phyloP scores from a whole-genome alignment of 2,329 filamentous ascomycete genomes.

The Diatrype stigma region DNA sequence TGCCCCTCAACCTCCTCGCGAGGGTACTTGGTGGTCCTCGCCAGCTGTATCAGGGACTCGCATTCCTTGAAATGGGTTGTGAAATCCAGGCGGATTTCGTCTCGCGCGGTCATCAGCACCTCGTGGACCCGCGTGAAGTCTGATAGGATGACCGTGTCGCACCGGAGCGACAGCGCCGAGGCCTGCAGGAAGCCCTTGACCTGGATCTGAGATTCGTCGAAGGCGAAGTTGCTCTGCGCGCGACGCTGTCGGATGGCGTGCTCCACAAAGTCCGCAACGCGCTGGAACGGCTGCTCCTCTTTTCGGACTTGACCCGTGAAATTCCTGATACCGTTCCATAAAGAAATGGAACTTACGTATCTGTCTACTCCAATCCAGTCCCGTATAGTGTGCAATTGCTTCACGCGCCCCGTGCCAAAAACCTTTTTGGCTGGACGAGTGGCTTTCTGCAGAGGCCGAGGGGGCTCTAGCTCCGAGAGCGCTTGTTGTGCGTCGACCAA shows the following conservation, averaged over 20 bases:
- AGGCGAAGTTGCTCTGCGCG: slow-evolving; percentile 24
- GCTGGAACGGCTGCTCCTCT: slow-evolving; percentile 47
- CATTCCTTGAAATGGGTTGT: slow-evolving; percentile 34
- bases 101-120: background rate
- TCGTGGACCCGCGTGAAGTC: slow-evolving; percentile 30
- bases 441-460: background rate
- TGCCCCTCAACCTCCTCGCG: slow-evolving; percentile 46
- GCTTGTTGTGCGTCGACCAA: slow-evolving; percentile 20
- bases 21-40: slow-evolving; percentile 29
- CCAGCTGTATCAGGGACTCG: slow-evolving; percentile 33
- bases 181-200: slow-evolving; percentile 37
- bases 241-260: slow-evolving; percentile 31
- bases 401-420: slow-evolving; percentile 6
- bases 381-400: slow-evolving; percentile 11
- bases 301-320: slow-evolving; percentile 28
- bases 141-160: slow-evolving; percentile 42
- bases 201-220: slow-evolving; percentile 33
- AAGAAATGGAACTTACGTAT: slow-evolving; percentile 18
- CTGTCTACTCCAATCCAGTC: slow-evolving; percentile 13
- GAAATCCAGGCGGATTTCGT: slow-evolving; percentile 22
- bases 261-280: slow-evolving; percentile 41
- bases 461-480: background rate
- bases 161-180: slow-evolving; percentile 40
- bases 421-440: slow-evolving; percentile 2
- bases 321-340: slow-evolving; percentile 13